Base-by-base conservation (phyloP, 306 rosid genomes). In the Trichosanthes truncata region DNA sequence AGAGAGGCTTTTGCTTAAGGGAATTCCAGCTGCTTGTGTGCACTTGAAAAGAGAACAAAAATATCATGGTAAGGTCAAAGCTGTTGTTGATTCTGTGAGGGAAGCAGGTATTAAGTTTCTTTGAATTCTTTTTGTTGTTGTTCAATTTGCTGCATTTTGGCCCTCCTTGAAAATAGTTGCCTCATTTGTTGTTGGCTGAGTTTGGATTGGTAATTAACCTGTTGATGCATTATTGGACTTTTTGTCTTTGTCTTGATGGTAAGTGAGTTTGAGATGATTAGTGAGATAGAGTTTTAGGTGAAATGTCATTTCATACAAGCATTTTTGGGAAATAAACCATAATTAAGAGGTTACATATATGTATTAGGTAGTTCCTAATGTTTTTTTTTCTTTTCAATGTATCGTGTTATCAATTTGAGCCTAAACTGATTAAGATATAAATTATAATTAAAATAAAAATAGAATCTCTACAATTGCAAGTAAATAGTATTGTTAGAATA, bases 41-140 rank as follows among this genome's bases (percentile, higher is more conserved):
- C 96, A 90, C 83, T 84, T 91, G 84, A 95, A 95, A 87, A 91
- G 96, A 84, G 96, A 95, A 83, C 97, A 93, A 85, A 91, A 84
- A 78, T 93, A 93, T 84, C 97, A 95, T 81, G 98, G 97, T 65
- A 95, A 95, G 87, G 88, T 95, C 76, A 91, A 90, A 86, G 96
- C 97, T 13, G 87, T 93, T 35, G 53, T 95, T 78, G 97, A 92
- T 77, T 90, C 92, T 86, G 84, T 95, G 68, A 93, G 84, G 81
- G 91, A 85, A 40, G 85, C 89, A 72, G 97, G 97, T 62, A 83
- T 95, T 60, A 92, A 87, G 81, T 80, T 95, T 53, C 90, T 92
- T 77, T 95, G 83, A 87, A 56, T 33, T 46, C 21, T 55, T 14
- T 21, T 74, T 52, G 21, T 38, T 71, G 17, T 23, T 31, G 66